phyloP scores from a whole-genome alignment of 2,329 filamentous ascomycete genomes.

The Magnaporthales sp. region DNA sequence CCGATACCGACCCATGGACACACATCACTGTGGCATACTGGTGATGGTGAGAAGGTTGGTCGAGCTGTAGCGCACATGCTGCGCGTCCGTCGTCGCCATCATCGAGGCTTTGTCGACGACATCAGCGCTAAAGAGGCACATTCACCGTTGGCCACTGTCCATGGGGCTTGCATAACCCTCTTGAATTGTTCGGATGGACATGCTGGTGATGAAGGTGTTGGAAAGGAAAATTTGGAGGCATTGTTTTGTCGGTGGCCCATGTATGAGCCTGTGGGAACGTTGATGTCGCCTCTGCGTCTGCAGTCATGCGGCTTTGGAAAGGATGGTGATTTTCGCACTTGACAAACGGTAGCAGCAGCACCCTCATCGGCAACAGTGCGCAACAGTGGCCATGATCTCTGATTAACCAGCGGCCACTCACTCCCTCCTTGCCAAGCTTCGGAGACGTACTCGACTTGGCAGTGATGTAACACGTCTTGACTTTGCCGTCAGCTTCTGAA shows the following conservation, averaged over 20 bases:
- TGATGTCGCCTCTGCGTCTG: not conserved
- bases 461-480: no score
- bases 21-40: not conserved
- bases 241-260: not conserved
- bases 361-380: not conserved
- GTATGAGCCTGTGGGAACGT: not conserved
- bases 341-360: not conserved
- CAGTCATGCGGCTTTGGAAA: not conserved
- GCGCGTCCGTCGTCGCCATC: not conserved
- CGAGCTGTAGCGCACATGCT: not conserved
- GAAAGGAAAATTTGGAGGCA: not conserved
- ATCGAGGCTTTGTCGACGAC: not conserved
- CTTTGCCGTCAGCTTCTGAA: not conserved
- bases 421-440: not conserved
- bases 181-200: not conserved
- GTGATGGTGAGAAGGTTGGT: not conserved
- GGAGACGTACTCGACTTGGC: not conserved
- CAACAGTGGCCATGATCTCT: not conserved
- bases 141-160: not conserved
- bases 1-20: not conserved
- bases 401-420: not conserved
- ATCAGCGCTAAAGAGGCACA: not conserved
- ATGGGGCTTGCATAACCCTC: not conserved
- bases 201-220: not conserved
- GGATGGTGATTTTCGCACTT: not conserved